These are phyloP conservation scores for Coemansia sp. DNA, from an alignment of 192 early-diverging fungal species.

Conservation along the genomic window DNA sequence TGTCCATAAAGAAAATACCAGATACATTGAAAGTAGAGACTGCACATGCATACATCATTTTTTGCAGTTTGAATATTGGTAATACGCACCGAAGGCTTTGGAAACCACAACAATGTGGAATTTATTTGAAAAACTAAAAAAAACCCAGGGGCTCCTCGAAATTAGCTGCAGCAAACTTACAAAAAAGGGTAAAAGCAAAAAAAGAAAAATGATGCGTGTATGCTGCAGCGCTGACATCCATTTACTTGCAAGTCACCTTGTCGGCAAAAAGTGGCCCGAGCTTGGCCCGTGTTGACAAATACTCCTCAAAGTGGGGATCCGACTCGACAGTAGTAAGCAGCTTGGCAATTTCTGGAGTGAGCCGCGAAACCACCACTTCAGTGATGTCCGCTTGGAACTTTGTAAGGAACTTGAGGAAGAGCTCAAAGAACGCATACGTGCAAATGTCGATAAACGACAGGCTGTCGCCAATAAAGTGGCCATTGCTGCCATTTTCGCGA, in stretches of 20 bases:
- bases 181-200: neutral
- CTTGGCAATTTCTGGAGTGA: conserved; percentile 1
- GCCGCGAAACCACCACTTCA: neutral
- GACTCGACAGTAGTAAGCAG: conserved; percentile 1
- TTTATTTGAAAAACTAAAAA: too few relatives aligned
- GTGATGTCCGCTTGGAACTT: neutral
- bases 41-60: too few relatives aligned
- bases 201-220: neutral
- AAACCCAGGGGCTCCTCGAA: too few relatives aligned
- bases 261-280: neutral
- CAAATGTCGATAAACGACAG: neutral
- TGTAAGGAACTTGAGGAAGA: neutral
- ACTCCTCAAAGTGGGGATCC: neutral
- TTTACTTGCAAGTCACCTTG: neutral
- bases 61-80: too few relatives aligned
- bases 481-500: conserved; percentile 51
- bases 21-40: too few relatives aligned
- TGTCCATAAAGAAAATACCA: too few relatives aligned
- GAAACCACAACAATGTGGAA: too few relatives aligned
- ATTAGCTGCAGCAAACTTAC: too few relatives aligned
- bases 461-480: conserved; percentile 32
- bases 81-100: too few relatives aligned
- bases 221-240: neutral
- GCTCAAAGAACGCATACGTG: conserved; percentile 13
- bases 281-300: conserved; percentile 1